Percentiles rank a stretch among this genome's conserved stretches.
Evolutionary conservation across 306 rosid species (phyloP).

Genomic region (Carpinus viminea): DNA sequence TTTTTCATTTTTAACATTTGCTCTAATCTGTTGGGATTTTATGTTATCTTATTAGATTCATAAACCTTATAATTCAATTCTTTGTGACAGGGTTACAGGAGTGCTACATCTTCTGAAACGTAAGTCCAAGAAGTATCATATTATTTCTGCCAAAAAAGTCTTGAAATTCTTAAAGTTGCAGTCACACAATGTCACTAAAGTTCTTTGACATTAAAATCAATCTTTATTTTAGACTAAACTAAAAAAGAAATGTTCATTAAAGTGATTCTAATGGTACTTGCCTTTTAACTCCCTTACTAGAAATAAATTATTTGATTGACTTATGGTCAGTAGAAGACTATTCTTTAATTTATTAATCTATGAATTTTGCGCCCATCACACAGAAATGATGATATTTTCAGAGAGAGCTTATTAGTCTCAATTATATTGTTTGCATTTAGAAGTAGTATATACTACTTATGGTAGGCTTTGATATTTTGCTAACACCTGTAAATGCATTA

Average conservation of each 20-base stretch:
- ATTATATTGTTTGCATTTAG: not conserved
- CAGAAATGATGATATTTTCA: not conserved
- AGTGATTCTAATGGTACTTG: not conserved
- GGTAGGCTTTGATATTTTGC: not conserved
- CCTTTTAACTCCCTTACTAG: not conserved
- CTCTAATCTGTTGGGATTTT: not conserved
- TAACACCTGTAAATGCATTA: not conserved
- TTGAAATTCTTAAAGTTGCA: constrained; percentile 24
- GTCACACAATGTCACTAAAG: not conserved
- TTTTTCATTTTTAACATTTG: constrained; percentile 1
- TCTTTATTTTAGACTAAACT: constrained; percentile 17
- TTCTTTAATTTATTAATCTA: not conserved
- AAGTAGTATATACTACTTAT: not conserved
- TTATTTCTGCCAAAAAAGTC: constrained; percentile 16
- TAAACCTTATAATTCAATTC: constrained; percentile 28
- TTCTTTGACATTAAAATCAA: not conserved
- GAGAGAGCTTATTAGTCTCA: not conserved
- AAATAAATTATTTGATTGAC: not conserved
- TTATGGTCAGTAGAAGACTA: not conserved
- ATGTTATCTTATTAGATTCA: constrained; percentile 16
- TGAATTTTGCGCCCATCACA: not conserved
- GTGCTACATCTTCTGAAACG: constrained; percentile 79
- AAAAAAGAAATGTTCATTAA: not conserved
- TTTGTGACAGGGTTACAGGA: constrained; percentile 86
- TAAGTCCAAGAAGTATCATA: constrained; percentile 50